Conservation (phyloP, 805 yeast genomes). For the Tetrapisispora fleetii region DNA sequence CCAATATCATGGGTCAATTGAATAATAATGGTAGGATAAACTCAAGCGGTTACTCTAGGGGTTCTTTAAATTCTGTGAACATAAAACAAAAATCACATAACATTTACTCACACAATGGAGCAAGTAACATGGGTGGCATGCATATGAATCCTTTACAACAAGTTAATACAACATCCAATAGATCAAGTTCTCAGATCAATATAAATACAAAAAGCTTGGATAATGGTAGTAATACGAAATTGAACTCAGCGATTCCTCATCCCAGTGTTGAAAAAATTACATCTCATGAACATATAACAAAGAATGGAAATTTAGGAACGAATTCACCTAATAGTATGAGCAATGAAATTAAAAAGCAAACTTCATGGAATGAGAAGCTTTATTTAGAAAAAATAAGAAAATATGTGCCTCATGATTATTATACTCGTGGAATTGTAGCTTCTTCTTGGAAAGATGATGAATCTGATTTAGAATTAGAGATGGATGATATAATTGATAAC, state of each 20-base stretch:
- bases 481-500: slow-evolving; percentile 17
- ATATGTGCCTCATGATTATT: slow-evolving; percentile 57
- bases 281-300: neutral
- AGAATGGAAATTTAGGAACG: neutral
- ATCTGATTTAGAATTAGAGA: slow-evolving; percentile 17
- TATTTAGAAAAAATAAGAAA: slow-evolving; percentile 55
- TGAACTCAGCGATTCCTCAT: neutral
- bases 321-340: neutral
- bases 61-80: neutral
- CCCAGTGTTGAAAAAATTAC: neutral
- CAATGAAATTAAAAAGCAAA: slow-evolving; percentile 20
- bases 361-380: slow-evolving; percentile 49
- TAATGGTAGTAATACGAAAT: neutral
- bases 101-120: neutral
- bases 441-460: slow-evolving; percentile 25
- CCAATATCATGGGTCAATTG: neutral
- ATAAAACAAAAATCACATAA: neutral
- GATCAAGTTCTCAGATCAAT: neutral
- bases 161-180: neutral
- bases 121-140: neutral
- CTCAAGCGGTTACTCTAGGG: neutral
- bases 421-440: slow-evolving; percentile 52
- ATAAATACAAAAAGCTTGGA: neutral
- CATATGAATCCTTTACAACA: neutral
- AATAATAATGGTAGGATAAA: neutral